Base-by-base conservation (phyloP, 495 filamentous ascomycete genomes). In the Daldinia childiae region DNA sequence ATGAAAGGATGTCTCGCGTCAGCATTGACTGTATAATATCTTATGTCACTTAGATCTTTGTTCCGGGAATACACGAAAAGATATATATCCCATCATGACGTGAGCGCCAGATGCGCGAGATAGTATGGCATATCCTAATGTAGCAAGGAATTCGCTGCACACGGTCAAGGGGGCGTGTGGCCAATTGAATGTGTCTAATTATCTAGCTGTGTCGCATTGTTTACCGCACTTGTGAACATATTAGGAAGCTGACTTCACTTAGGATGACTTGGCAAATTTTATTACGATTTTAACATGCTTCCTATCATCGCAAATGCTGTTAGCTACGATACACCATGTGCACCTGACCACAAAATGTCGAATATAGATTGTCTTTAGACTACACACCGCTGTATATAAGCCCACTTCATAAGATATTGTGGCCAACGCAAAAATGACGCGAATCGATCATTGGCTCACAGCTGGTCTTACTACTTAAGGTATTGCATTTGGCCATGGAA, bases 251-350 rank as follows among this genome's bases (percentile, higher is more conserved):
- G 64, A 50, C 55, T 64, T 61, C 48, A 41, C 26, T 17, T 60
- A 55, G 54, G 59, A 67, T 72, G 69, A 72, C 69, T 72, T 72
- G 69, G 69, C 69, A 38, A 60, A 39, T 41, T 63, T 64, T 64
- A 72, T 68, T 60, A 45, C 54, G 34, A 52, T 45, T 41, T 26
- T 58, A 36, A 67, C 68, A 62, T 38, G 58, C 43, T 63, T 62
- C 11, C 41, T 58, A 50, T 30, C 50, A 12, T 62, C 34, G 41
- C 62, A 62, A 50, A 58, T 24, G 5, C 21, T 26, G 51, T 45
- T 66, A 15, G 15, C 60, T 43, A 57, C 41, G 52, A 57, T 51
- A 52, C 61, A 43, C 50, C 34, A 66, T 62, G 43, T 32, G 51
- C 51, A 58, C 57, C 26, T 58, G 41, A 58, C 62, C 57, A 62